These are phyloP conservation scores for Vitis cinerea DNA, from an alignment of 164 flowering plant genomes.

Conservation along the genomic window DNA sequence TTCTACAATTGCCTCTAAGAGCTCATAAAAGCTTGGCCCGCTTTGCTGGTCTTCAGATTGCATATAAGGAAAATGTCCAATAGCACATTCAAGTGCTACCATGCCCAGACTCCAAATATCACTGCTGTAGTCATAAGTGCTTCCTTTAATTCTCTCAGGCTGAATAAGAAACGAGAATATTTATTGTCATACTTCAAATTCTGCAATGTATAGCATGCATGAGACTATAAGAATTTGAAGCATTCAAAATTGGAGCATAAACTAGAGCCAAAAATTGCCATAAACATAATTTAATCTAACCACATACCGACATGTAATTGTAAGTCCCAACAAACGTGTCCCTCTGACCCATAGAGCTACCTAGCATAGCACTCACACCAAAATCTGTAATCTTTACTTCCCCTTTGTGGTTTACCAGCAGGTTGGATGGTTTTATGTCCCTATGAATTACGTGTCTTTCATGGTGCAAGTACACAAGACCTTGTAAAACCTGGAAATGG, in stretches of 20 bases:
- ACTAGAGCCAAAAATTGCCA: not conserved
- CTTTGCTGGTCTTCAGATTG: slow-evolving; percentile 75
- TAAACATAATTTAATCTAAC: too few species aligned
- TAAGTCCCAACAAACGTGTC: slow-evolving; percentile 99
- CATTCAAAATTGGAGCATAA: not conserved
- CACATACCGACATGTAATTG: slow-evolving; percentile 97
- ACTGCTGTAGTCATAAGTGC: slow-evolving; percentile 82
- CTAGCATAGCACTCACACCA: slow-evolving; percentile 95
- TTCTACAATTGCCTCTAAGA: slow-evolving; percentile 79
- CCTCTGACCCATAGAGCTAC: slow-evolving; percentile 88
- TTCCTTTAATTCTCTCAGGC: slow-evolving; percentile 98
- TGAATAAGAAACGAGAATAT: slow-evolving; percentile 19
- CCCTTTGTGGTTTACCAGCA: slow-evolving; percentile 90
- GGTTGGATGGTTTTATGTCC: slow-evolving; percentile 96
- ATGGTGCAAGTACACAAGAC: slow-evolving; percentile 88
- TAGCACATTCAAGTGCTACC: slow-evolving; percentile 95
- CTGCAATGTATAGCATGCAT: too few species aligned
- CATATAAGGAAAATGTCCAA: slow-evolving; percentile 85
- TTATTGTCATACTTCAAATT: not conserved
- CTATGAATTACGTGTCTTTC: slow-evolving; percentile 96
- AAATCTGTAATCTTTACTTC: slow-evolving; percentile 97
- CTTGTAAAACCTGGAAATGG: slow-evolving; percentile 72
- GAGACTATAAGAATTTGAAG: too few species aligned
- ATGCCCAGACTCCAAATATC: slow-evolving; percentile 99
- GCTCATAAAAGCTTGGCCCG: slow-evolving; percentile 87